Percentiles rank a stretch among this genome's conserved stretches.
Conservation (phyloP, 148 eudicot species). For the Arbutus unedo region DNA sequence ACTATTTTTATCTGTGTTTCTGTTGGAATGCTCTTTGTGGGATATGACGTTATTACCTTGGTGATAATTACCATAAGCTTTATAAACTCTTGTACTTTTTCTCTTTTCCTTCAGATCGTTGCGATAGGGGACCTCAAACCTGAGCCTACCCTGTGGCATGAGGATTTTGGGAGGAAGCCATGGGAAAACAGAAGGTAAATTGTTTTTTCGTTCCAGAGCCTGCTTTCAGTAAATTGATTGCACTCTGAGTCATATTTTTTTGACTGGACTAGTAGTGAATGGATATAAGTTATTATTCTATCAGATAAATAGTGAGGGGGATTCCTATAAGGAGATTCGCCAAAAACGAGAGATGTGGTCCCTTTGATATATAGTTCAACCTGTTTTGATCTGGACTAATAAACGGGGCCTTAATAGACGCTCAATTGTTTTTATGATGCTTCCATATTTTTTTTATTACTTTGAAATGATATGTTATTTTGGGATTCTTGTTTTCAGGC, state of each 20-base stretch:
- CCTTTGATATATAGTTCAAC: background rate
- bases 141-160: slow-evolving; percentile 81
- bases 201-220: background rate
- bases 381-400: background rate
- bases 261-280: background rate
- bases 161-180: slow-evolving; percentile 56
- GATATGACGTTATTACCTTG: background rate
- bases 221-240: background rate
- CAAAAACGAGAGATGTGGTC: background rate
- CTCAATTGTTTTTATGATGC: background rate
- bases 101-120: slow-evolving; percentile 46
- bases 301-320: background rate
- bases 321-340: background rate
- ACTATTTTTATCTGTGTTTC: background rate
- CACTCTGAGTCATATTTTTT: background rate
- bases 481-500: slow-evolving; percentile 35
- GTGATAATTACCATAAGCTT: background rate
- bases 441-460: background rate
- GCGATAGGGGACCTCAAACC: slow-evolving; percentile 58
- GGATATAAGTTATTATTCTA: slow-evolving; percentile 1
- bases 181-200: slow-evolving; percentile 57
- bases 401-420: background rate
- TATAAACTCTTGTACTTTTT: background rate
- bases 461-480: background rate
- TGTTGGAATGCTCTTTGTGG: background rate